phyloP scores from a whole-genome alignment of 2,329 filamentous ascomycete genomes.

The Magnaporthiopsis rhizophila region DNA sequence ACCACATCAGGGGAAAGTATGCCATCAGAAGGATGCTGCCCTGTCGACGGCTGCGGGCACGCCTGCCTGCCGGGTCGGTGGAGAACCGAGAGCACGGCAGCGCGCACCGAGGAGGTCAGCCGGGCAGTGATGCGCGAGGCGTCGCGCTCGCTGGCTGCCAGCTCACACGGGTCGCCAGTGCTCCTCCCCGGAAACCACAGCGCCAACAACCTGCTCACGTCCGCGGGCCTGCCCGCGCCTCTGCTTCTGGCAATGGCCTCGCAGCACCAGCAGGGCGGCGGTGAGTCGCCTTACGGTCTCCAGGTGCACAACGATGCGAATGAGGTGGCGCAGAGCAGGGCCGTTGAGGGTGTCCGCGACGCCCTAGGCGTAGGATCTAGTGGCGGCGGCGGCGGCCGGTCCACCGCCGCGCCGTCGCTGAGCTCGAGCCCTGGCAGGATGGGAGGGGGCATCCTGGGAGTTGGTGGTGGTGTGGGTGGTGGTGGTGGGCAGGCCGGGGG shows the following conservation, averaged over 20 bases:
- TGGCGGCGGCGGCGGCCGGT: slow-evolving; percentile 11
- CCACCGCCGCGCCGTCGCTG: slow-evolving; percentile 27
- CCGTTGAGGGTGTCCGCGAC: slow-evolving; percentile 52
- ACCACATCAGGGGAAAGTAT: neutral
- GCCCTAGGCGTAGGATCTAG: slow-evolving; percentile 28
- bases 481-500: slow-evolving; percentile 2
- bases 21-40: slow-evolving; percentile 46
- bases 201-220: neutral
- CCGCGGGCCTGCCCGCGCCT: neutral
- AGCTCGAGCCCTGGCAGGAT: slow-evolving; percentile 41
- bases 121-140: slow-evolving; percentile 27
- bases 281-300: neutral
- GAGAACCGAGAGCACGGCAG: slow-evolving; percentile 37
- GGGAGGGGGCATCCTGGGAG: slow-evolving; percentile 16
- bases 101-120: slow-evolving; percentile 43
- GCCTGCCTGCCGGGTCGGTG: slow-evolving; percentile 52
- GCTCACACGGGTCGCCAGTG: slow-evolving; percentile 2
- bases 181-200: neutral
- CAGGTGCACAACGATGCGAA: slow-evolving; percentile 38
- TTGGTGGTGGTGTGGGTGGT: neutral
- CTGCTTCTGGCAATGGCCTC: neutral
- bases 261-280: slow-evolving; percentile 4
- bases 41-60: slow-evolving; percentile 57
- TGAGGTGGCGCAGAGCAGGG: slow-evolving; percentile 50
- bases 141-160: slow-evolving; percentile 5